Percentiles rank a stretch among this genome's conserved stretches.
Evolutionary conservation across 495 filamentous ascomycete species (phyloP).

Genomic region (Penicillium manginii): DNA sequence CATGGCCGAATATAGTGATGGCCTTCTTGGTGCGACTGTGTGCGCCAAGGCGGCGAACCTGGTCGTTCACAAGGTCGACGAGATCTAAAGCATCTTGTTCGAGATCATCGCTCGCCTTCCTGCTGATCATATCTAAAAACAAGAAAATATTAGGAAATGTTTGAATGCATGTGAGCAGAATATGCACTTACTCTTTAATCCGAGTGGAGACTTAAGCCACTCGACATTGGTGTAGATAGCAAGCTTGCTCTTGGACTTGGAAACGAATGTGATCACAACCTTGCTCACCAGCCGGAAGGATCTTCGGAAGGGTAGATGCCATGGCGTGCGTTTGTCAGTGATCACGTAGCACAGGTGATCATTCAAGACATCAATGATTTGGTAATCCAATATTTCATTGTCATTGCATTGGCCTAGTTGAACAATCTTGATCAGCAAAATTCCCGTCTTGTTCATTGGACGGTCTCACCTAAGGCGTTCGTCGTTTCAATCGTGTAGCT

Average conservation of each 20-base stretch:
- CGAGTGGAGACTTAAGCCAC: slow-evolving; percentile 71
- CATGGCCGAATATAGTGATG: slow-evolving; percentile 83
- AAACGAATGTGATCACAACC: slow-evolving; percentile 89
- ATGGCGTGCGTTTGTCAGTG: slow-evolving; percentile 83
- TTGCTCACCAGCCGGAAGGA: slow-evolving; percentile 86
- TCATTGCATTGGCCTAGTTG: slow-evolving; percentile 50
- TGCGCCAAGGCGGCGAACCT: slow-evolving; percentile 76
- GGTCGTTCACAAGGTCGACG: slow-evolving; percentile 81
- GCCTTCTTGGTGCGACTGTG: slow-evolving; percentile 88
- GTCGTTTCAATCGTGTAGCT: slow-evolving; percentile 73
- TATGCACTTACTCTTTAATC: slow-evolving; percentile 59
- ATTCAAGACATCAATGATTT: slow-evolving; percentile 88
- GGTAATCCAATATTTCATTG: slow-evolving; percentile 72
- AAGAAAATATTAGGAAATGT: slow-evolving; percentile 16
- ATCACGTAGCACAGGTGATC: slow-evolving; percentile 97
- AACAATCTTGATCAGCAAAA: slow-evolving; percentile 14
- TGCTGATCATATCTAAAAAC: slow-evolving; percentile 65
- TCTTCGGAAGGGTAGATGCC: slow-evolving; percentile 82
- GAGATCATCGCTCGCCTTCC: slow-evolving; percentile 78
- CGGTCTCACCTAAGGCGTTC: slow-evolving; percentile 62
- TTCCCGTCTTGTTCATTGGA: neutral
- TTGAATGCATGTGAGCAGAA: neutral
- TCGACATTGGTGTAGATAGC: slow-evolving; percentile 85
- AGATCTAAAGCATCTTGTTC: slow-evolving; percentile 84
- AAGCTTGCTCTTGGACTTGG: slow-evolving; percentile 90